Evolutionary conservation across 768 basidiomycete species (phyloP).

Genomic region (Mycena olivaceomarginata): DNA sequence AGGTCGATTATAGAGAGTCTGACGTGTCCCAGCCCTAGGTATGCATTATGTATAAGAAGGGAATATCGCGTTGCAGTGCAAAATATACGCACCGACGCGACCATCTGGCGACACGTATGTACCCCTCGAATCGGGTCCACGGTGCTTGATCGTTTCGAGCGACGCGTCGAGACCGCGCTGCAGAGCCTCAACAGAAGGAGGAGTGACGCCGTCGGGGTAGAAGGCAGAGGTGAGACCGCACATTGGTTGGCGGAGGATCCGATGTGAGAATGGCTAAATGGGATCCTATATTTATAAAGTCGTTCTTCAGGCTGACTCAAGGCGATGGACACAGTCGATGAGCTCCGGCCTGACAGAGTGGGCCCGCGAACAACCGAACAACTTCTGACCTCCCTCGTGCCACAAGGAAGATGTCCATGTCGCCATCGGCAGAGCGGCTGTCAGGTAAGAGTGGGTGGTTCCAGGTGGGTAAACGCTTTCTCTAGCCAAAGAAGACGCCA

Average conservation of each 20-base stretch:
- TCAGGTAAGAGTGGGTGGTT: too few relatives aligned
- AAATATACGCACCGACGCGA: conserved; percentile 37
- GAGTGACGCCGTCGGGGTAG: conserved; percentile 18
- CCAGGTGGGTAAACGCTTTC: too few relatives aligned
- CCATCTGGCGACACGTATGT: conserved; percentile 39
- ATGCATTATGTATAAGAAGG: not conserved
- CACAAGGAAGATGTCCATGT: too few relatives aligned
- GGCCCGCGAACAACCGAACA: too few relatives aligned
- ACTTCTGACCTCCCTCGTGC: too few relatives aligned
- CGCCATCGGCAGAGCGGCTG: too few relatives aligned
- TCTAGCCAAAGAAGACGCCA: too few relatives aligned
- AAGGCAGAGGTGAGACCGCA: conserved; percentile 42
- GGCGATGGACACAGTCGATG: too few relatives aligned
- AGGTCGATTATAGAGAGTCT: conserved; percentile 45
- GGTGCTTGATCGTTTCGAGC: conserved; percentile 37
- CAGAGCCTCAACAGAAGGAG: conserved; percentile 18
- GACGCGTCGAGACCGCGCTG: conserved; percentile 20
- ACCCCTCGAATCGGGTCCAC: conserved; percentile 43
- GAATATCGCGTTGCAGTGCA: not conserved
- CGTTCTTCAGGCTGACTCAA: too few relatives aligned
- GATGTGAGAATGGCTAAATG: too few relatives aligned
- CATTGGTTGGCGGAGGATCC: conserved; percentile 12
- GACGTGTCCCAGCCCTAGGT: conserved; percentile 41
- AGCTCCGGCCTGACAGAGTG: too few relatives aligned
- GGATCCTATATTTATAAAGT: too few relatives aligned